Evolutionary conservation across 768 basidiomycete genomes (phyloP), one percentile per base, ranked within the genome.

Genomic region (Tricholoma terreum): DNA sequence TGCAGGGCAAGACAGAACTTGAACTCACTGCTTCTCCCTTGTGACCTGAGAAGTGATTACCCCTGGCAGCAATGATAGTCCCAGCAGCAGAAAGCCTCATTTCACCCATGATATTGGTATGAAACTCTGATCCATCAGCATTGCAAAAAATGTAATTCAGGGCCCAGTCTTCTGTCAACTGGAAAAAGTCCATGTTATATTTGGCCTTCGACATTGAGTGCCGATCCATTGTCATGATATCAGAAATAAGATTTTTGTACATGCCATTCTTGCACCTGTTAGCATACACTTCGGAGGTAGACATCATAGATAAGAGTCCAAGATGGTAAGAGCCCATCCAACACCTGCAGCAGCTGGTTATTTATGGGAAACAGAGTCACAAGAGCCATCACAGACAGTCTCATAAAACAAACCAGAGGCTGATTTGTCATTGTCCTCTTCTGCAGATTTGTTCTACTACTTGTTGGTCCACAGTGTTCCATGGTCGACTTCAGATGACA

Each of bases 61-160:
- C 50, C 35, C 45, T 52, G 0, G 50, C 50, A 19, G 56, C 6
- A 33, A 57, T 34, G 9, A 52, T 57, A 2, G 56, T 57, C 10
- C 50, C 56, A 9, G 17, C 11, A 9, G 22, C 10, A 10, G n/a
- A n/a, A n/a, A n/a, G n/a, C n/a, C 15, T 19, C 10, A 57, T 24
- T 22, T 57, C 17, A 1, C 38, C 56, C 9, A 57, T 17, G 4
- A 57, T 52, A 38, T 52, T 57, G 2, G 50, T 56, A 6, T 19
- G 10, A 22, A 57, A 57, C 17, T 52, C 36, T 2, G 12, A 34
- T 1, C 50, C 22, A 4, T 30, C 21, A 27, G 1, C 9, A 15
- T 52, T 30, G 4, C n/a, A 30, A 21, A 43, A 57, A 30, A 38
- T 35, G 22, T 57, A 57, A 19, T 57, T 57, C 4, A 15, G 36